Base-by-base conservation (phyloP, 1,139 yeast genomes). In the Pneumocystis murina region DNA sequence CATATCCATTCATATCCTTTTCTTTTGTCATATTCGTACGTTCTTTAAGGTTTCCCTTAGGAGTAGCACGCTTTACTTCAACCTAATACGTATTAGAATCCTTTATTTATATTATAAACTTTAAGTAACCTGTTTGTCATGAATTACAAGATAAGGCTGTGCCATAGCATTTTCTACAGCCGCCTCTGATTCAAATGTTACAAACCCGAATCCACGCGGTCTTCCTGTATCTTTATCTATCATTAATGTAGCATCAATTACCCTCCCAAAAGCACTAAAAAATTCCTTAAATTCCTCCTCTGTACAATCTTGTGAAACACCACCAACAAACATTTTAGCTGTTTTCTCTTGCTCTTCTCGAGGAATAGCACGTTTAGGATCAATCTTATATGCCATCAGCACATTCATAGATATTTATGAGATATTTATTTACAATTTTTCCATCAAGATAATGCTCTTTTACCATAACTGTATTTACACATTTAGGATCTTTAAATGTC, bases 31-130 rank as follows among this genome's bases (percentile, higher is more conserved):
- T 40, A 48, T 48, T 48, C 33, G 10, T 24, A 10, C 55, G 55
- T 48, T 48, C 55, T 48, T 24, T 67, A 71, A 63, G 68, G 61
- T 70, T 68, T 75, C 80, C 84, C 74, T 97, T 82, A 68, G 98
- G 97, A 73, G 91, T 97, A n/a, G 99, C 99, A 70, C 96, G 83
- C 75, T 92, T 92, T 66, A 92, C 96, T 75, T 92, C 98, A 83
- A 92, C 96, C 73, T 90, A 90, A 69, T 90, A 20, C 20, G 33
- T n/a, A 12, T 39, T 28, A 28, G 16, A 33, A 33, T 36, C 24
- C 1, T 48, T 48, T 20, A 20, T 20, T 48, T 14, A 20, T 24
- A 24, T 48, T 48, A 6, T 20, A 54, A n/a, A 43, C n/a, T 62
- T 17, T 33, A 63, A 16, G 64, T 8, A 28, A 35, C 61, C 86